phyloP scores from a whole-genome alignment of 192 early-diverging fungal genomes.

The Umbelopsis sp. region DNA sequence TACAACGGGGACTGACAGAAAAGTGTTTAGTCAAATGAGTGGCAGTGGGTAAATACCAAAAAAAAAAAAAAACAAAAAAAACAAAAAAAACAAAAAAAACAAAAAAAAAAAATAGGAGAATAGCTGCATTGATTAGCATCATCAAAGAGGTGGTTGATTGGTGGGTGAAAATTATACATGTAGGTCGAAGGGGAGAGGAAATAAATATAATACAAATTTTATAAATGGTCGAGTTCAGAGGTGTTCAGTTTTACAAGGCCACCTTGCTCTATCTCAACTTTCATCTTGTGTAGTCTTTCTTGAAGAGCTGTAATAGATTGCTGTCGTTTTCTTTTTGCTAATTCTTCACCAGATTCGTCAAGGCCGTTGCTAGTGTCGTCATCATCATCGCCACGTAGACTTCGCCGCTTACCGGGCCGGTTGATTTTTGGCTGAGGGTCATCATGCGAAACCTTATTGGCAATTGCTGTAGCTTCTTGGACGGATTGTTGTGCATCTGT shows the following conservation, averaged over 20 bases:
- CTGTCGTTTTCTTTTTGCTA: background rate
- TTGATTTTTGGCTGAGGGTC: background rate
- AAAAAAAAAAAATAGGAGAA: no score
- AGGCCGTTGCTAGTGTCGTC: background rate
- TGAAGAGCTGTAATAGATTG: conserved; percentile 12
- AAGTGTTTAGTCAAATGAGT: no score
- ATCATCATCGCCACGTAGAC: background rate
- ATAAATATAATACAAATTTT: background rate
- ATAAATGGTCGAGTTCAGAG: background rate
- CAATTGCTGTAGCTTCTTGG: background rate
- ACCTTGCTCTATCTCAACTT: conserved; percentile 13
- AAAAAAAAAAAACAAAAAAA: no score
- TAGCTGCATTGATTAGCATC: no score
- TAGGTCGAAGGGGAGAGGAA: background rate
- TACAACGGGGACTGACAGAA: no score
- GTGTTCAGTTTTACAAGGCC: background rate
- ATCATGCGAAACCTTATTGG: background rate
- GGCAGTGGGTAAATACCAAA: no score
- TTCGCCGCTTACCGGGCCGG: conserved; percentile 6
- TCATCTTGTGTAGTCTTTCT: conserved; percentile 6
- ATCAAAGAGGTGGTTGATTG: background rate
- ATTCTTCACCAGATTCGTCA: background rate
- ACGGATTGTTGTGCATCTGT: conserved; percentile 3
- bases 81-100: no score
- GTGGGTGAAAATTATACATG: background rate